phyloP scores from a whole-genome alignment of 176 grass and related monocot species.

The Poa pratensis region DNA sequence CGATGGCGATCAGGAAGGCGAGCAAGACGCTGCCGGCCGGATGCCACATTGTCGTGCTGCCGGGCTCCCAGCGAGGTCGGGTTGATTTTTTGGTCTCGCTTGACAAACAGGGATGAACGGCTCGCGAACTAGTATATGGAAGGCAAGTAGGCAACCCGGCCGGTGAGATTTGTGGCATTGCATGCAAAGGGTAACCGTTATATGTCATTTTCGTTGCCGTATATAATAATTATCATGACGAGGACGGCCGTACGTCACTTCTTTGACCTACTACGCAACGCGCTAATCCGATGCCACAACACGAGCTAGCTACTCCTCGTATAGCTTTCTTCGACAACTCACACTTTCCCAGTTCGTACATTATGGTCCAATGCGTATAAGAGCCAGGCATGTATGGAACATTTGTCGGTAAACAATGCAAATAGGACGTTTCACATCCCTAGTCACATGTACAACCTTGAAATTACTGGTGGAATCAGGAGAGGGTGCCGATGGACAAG shows the following conservation, averaged over 20 bases:
- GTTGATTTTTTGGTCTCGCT: background rate
- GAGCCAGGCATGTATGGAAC: too few relatives aligned
- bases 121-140: background rate
- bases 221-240: background rate
- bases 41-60: background rate
- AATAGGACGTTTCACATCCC: too few relatives aligned
- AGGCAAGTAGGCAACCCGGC: background rate
- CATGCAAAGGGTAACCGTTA: background rate
- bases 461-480: too few relatives aligned
- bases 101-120: background rate
- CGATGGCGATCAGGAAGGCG: background rate
- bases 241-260: background rate
- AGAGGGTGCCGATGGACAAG: too few relatives aligned
- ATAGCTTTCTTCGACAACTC: background rate
- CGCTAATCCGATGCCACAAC: background rate
- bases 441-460: too few relatives aligned
- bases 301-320: background rate
- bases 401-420: too few relatives aligned
- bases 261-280: background rate
- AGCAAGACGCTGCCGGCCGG: background rate
- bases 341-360: background rate
- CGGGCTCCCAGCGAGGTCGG: background rate
- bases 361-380: too few relatives aligned
- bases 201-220: background rate
- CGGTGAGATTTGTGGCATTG: background rate